Percentiles rank a stretch among this genome's conserved stretches.
Conservation (phyloP, 2,329 filamentous ascomycete genomes). For the Colletotrichum brevisporum region DNA sequence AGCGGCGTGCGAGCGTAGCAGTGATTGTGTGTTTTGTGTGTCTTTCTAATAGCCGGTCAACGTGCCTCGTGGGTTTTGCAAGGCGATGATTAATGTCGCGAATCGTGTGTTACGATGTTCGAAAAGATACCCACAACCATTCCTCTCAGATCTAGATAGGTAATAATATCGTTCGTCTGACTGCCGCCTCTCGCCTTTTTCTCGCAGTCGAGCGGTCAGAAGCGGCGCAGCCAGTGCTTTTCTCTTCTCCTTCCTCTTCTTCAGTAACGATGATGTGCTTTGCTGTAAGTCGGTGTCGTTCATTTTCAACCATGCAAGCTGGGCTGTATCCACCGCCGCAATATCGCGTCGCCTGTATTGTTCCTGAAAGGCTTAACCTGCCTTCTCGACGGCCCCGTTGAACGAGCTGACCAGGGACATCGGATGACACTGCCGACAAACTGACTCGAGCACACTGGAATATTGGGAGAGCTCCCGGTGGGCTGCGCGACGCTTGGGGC, state of each 20-base stretch:
- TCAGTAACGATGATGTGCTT: too few species aligned
- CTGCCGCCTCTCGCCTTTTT: background rate
- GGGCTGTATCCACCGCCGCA: conserved; percentile 5
- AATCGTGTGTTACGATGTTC: conserved; percentile 27
- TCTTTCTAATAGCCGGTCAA: conserved; percentile 15
- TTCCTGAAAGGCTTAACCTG: background rate
- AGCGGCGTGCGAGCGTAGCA: conserved; percentile 6
- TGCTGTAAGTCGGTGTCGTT: background rate
- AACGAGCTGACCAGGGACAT: background rate
- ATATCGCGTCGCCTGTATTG: conserved; percentile 10
- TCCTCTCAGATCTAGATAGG: conserved; percentile 28
- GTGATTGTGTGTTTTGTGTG: background rate
- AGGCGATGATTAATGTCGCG: conserved; percentile 1
- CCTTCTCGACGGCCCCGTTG: background rate
- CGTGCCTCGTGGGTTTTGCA: background rate
- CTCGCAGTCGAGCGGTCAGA: too few species aligned
- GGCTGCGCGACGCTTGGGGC: conserved; percentile 11
- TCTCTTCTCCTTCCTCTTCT: background rate
- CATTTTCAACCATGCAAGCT: background rate
- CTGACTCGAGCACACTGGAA: conserved; percentile 36
- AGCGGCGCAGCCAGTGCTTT: too few species aligned
- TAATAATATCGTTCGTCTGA: conserved; percentile 26
- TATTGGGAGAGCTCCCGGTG: background rate
- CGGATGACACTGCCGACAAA: conserved; percentile 7
- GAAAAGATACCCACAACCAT: conserved; percentile 39